Conservation (phyloP, 1,284 basidiomycete genomes). For the Irpex sp. region DNA sequence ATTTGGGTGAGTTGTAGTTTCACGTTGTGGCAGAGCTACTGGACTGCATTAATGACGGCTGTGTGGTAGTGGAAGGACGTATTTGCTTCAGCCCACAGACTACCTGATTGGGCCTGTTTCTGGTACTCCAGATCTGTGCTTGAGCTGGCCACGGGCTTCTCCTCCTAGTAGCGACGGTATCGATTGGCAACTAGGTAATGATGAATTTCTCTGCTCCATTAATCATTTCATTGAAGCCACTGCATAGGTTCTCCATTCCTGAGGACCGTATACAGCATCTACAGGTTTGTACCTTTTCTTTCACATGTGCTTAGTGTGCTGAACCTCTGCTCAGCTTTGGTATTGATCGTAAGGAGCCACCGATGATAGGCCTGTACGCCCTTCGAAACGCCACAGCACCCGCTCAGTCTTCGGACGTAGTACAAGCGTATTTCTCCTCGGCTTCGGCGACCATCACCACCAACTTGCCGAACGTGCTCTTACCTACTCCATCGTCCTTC, state of each 20-base stretch:
- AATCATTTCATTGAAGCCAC: not conserved
- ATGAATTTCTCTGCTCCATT: not conserved
- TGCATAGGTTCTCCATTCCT: conserved; percentile 69
- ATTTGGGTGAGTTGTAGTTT: conserved; percentile 54
- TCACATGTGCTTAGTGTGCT: conserved; percentile 1
- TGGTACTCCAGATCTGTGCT: conserved; percentile 65
- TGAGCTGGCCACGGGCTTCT: conserved; percentile 77
- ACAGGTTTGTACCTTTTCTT: conserved; percentile 47
- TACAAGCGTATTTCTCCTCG: conserved; percentile 57
- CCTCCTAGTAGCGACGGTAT: conserved; percentile 72
- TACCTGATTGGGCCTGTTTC: conserved; percentile 76
- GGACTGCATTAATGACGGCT: not conserved
- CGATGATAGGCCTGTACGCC: conserved; percentile 71
- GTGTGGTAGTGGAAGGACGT: conserved; percentile 44
- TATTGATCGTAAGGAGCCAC: conserved; percentile 67
- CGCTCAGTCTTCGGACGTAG: conserved; percentile 34
- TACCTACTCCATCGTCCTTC: conserved; percentile 59
- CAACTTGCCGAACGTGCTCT: conserved; percentile 71
- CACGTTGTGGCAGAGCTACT: not conserved
- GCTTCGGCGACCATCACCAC: conserved; percentile 66
- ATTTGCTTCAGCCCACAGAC: conserved; percentile 74
- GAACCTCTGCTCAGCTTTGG: conserved; percentile 52
- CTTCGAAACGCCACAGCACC: conserved; percentile 42
- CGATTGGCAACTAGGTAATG: conserved; percentile 79
- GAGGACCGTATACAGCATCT: conserved; percentile 79